Percentiles rank a stretch among this genome's conserved stretches.
These are phyloP conservation scores for Pyricularia sp. DNA, from an alignment of 2,329 filamentous ascomycete species.

Conservation along the genomic window DNA sequence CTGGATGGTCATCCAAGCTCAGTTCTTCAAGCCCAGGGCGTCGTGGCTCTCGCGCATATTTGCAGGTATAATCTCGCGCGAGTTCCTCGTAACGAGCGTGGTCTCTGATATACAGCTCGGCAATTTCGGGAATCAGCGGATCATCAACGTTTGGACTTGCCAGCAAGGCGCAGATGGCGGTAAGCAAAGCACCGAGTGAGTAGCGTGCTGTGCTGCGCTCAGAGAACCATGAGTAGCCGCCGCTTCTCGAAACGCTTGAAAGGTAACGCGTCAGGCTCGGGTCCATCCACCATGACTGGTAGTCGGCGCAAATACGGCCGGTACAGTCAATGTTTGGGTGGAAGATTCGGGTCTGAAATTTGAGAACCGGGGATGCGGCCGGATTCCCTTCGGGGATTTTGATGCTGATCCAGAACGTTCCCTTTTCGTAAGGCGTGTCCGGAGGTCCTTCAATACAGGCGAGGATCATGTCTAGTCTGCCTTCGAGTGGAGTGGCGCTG, in stretches of 20 bases:
- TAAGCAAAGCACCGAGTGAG: slow-evolving; percentile 11
- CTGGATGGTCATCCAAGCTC: too few species aligned
- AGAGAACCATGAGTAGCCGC: not conserved
- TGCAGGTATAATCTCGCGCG: slow-evolving; percentile 6
- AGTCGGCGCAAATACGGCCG: slow-evolving; percentile 10
- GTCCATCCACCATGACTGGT: slow-evolving; percentile 9
- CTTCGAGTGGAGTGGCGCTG: slow-evolving; percentile 9
- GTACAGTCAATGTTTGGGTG: slow-evolving; percentile 13
- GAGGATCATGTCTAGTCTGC: slow-evolving; percentile 11
- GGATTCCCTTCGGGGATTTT: not conserved
- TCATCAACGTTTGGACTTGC: slow-evolving; percentile 11
- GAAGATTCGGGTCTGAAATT: slow-evolving; percentile 12
- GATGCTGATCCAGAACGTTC: slow-evolving; percentile 12
- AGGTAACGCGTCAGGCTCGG: slow-evolving; percentile 1
- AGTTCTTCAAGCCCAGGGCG: too few species aligned
- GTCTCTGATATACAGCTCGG: slow-evolving; percentile 9
- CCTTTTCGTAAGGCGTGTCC: slow-evolving; percentile 13
- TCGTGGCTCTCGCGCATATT: not conserved
- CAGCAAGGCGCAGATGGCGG: slow-evolving; percentile 10
- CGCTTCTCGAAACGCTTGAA: slow-evolving; percentile 9
- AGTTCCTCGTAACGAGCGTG: slow-evolving; percentile 7
- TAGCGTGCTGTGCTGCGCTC: slow-evolving; percentile 22
- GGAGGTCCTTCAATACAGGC: slow-evolving; percentile 14
- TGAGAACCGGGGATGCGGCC: slow-evolving; percentile 7
- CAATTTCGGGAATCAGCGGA: slow-evolving; percentile 12